A percentile compares a stretch with the other conserved stretches of the same genome.
phyloP scores from a whole-genome alignment of 768 basidiomycete genomes.

The Podaxis carcinomalis region DNA sequence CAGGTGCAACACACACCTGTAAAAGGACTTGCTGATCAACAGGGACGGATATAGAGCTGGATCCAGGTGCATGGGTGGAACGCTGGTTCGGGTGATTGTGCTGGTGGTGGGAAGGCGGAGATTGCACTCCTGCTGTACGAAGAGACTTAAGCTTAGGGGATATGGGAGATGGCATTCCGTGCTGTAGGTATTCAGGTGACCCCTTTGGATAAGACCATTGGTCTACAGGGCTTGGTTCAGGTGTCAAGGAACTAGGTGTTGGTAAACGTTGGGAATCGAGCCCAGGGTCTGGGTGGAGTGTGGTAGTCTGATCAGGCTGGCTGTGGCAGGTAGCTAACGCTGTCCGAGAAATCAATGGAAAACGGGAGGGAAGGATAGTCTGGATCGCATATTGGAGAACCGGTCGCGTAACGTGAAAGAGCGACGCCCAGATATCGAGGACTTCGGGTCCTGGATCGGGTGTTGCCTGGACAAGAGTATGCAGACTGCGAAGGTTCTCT shows the following conservation, averaged over 20 bases:
- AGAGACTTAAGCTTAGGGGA: background rate
- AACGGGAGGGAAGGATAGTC: background rate
- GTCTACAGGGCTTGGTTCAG: background rate
- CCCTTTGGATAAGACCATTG: background rate
- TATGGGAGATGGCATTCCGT: background rate
- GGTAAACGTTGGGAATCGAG: constrained; percentile 11
- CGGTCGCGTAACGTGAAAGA: constrained; percentile 1
- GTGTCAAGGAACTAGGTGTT: constrained; percentile 15
- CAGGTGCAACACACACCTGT: background rate
- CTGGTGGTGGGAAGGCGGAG: background rate
- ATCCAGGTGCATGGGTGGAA: background rate
- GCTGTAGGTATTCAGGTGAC: background rate
- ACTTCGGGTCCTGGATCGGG: constrained; percentile 1
- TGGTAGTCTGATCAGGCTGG: background rate
- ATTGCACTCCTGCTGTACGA: background rate
- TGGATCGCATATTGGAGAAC: background rate
- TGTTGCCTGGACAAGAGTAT: constrained; percentile 2
- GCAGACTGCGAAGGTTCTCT: constrained; percentile 1
- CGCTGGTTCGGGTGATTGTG: background rate
- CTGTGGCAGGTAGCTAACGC: background rate
- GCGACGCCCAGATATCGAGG: background rate
- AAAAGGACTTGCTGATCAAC: background rate
- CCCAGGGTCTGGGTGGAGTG: background rate
- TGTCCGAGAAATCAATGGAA: background rate
- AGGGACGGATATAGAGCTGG: background rate